These are phyloP conservation scores for Cardamine resedifolia DNA, from an alignment of 345 rosid genomes.

Conservation along the genomic window DNA sequence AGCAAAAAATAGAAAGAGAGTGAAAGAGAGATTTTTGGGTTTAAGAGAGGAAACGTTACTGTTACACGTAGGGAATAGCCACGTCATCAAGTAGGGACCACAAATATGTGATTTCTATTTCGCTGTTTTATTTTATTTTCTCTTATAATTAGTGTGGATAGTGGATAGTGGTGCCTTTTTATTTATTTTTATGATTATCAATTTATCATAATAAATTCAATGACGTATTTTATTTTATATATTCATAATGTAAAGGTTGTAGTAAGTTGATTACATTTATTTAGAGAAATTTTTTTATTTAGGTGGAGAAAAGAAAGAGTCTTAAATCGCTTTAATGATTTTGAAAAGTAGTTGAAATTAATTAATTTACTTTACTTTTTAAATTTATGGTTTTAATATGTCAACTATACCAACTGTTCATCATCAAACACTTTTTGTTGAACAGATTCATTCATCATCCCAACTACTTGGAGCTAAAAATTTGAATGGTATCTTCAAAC, in stretches of 20 bases:
- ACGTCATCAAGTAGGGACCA: slow-evolving; percentile 35
- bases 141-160: background rate
- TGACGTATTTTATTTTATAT: background rate
- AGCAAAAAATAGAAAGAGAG: background rate
- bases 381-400: background rate
- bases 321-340: slow-evolving; percentile 2
- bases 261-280: no score
- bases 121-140: background rate
- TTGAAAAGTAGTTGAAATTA: background rate
- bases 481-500: background rate
- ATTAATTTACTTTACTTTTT: background rate
- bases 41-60: slow-evolving; percentile 26
- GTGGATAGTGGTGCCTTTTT: background rate
- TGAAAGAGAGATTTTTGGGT: background rate
- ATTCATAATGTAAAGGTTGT: background rate
- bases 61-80: slow-evolving; percentile 33
- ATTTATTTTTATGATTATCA: no score
- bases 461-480: slow-evolving; percentile 10
- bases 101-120: slow-evolving; percentile 7
- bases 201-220: no score
- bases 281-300: no score
- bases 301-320: background rate
- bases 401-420: background rate
- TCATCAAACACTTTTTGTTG: slow-evolving; percentile 1
- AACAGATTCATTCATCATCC: slow-evolving; percentile 7